phyloP scores from a whole-genome alignment of 148 eudicot species.

The Silene latifolia region DNA sequence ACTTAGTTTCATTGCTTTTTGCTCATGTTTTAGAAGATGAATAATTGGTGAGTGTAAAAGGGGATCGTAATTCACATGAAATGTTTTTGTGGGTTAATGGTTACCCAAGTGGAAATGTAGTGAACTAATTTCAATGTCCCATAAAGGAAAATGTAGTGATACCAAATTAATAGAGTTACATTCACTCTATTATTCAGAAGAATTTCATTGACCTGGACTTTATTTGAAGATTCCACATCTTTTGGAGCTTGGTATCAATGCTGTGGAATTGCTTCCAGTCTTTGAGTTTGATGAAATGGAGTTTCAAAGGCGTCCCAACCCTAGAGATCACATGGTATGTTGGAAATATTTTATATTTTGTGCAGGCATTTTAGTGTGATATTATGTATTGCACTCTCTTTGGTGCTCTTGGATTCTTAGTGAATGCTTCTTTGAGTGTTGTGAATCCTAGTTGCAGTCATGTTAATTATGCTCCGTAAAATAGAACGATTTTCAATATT shows the following conservation, averaged over 20 bases:
- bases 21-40: too few relatives aligned
- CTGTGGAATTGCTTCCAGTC: constrained; percentile 92
- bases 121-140: not conserved
- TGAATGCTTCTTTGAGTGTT: not conserved
- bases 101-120: too few relatives aligned
- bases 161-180: not conserved
- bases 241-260: constrained; percentile 92
- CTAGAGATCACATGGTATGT: constrained; percentile 92
- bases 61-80: too few relatives aligned
- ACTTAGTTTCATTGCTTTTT: too few relatives aligned
- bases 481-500: not conserved
- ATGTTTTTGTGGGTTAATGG: too few relatives aligned
- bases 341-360: constrained; percentile 4
- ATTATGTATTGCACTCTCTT: not conserved
- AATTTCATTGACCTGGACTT: not conserved
- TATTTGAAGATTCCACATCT: constrained; percentile 82
- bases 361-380: not conserved
- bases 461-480: not conserved
- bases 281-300: constrained; percentile 99
- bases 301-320: constrained; percentile 81
- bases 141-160: not conserved
- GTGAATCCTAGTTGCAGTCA: not conserved
- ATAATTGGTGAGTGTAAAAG: too few relatives aligned
- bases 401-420: not conserved
- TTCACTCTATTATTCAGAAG: not conserved